phyloP scores from a whole-genome alignment of 2,329 filamentous ascomycete species.

The Chalara sp. region DNA sequence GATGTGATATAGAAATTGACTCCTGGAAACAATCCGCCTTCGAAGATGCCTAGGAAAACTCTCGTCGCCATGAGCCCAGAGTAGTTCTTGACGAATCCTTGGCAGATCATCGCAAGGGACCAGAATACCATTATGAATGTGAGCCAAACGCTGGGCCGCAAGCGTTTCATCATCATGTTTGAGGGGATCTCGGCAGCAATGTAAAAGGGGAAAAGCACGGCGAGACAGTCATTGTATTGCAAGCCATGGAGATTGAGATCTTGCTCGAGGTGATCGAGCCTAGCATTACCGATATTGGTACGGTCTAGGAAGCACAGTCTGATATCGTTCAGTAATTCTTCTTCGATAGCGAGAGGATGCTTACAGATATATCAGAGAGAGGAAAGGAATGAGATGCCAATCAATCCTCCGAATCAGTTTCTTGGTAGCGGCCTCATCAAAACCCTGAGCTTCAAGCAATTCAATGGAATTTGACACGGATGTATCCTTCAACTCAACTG shows the following conservation, averaged over 20 bases:
- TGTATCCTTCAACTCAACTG: not conserved
- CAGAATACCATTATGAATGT: constrained; percentile 52
- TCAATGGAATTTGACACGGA: constrained; percentile 3
- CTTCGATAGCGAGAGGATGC: constrained; percentile 5
- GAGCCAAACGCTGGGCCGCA: constrained; percentile 49
- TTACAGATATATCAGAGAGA: constrained; percentile 49
- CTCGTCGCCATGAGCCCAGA: constrained; percentile 10
- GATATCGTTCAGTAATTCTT: constrained; percentile 15
- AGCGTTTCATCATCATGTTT: constrained; percentile 49
- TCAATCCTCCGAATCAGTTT: constrained; percentile 49
- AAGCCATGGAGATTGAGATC: constrained; percentile 29
- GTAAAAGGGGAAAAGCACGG: constrained; percentile 19
- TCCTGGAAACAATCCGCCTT: constrained; percentile 16
- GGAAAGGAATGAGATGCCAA: constrained; percentile 49
- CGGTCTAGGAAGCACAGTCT: constrained; percentile 14
- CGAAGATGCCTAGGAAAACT: constrained; percentile 15
- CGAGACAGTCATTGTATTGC: constrained; percentile 21
- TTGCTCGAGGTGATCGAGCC: constrained; percentile 17
- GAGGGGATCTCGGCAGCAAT: constrained; percentile 40
- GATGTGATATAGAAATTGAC: constrained; percentile 42
- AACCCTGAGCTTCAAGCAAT: constrained; percentile 14
- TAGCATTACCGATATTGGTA: constrained; percentile 18
- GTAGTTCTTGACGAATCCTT: constrained; percentile 13
- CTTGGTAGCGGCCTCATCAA: constrained; percentile 36
- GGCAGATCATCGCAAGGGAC: constrained; percentile 9